Percentiles rank a stretch among this genome's conserved stretches.
phyloP scores from a whole-genome alignment of 352 stramenopile species.

The Globisporangium parvum region DNA sequence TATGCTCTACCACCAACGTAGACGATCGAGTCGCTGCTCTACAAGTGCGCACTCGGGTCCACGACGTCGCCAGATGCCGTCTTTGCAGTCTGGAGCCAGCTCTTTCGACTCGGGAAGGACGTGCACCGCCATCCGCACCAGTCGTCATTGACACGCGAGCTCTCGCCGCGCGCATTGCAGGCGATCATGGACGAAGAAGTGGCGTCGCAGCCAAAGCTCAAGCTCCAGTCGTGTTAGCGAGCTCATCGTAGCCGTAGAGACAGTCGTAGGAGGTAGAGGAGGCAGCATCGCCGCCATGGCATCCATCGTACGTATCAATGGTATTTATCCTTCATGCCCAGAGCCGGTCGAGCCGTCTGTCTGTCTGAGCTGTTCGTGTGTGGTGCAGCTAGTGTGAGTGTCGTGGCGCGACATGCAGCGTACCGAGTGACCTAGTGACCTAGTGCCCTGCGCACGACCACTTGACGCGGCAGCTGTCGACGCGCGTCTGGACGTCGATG shows the following conservation, averaged over 20 bases:
- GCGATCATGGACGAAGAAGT: constrained; percentile 38
- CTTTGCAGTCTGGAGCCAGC: constrained; percentile 52
- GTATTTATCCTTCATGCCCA: constrained; percentile 8
- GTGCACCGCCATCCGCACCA: neutral
- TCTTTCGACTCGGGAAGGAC: constrained; percentile 42
- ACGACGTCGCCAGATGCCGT: constrained; percentile 41
- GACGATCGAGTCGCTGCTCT: constrained; percentile 61
- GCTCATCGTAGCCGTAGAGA: neutral
- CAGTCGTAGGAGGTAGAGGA: neutral
- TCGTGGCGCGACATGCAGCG: neutral
- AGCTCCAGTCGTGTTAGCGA: constrained; percentile 18
- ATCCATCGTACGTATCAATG: neutral
- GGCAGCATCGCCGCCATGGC: neutral
- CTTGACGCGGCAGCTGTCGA: constrained; percentile 54
- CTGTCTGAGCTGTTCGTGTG: neutral
- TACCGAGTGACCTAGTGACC: neutral
- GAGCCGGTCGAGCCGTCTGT: neutral
- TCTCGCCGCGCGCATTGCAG: constrained; percentile 26
- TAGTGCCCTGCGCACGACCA: constrained; percentile 69
- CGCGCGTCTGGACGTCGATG: constrained; percentile 39
- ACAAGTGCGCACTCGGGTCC: constrained; percentile 47
- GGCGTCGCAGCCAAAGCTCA: constrained; percentile 43
- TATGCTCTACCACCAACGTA: no score
- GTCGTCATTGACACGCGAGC: constrained; percentile 1
- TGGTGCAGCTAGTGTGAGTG: neutral